Evolutionary conservation across 2,329 filamentous ascomycete genomes (phyloP).

Genomic region (Metarhizium sp.): DNA sequence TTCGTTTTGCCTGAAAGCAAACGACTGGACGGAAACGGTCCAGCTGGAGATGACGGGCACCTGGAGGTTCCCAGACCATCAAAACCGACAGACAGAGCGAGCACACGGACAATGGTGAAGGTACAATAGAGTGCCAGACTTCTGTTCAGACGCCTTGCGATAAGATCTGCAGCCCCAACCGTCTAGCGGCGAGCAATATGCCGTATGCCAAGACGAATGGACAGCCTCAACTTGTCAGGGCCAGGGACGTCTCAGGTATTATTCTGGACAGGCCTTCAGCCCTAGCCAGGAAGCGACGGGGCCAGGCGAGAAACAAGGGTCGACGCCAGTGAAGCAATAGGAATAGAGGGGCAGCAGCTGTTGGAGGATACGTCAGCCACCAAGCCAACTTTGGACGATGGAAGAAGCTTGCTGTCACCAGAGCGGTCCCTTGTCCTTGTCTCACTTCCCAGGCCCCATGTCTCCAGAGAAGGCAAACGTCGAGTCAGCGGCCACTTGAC

Average conservation of each 20-base stretch:
- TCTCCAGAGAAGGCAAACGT: too few species aligned
- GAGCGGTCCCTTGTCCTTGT: too few species aligned
- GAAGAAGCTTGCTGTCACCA: too few species aligned
- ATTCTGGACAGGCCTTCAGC: neutral
- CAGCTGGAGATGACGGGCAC: neutral
- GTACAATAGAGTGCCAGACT: neutral
- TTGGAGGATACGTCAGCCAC: neutral
- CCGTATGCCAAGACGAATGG: neutral
- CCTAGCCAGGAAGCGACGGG: neutral
- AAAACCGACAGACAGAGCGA: neutral
- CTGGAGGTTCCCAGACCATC: neutral
- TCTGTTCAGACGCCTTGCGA: neutral
- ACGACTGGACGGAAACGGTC: neutral
- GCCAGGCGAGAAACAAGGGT: neutral
- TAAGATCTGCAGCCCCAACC: neutral
- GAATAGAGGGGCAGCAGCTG: neutral
- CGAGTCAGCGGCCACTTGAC: too few species aligned
- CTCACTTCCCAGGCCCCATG: too few species aligned
- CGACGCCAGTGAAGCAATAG: neutral
- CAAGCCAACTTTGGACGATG: neutral
- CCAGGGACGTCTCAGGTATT: neutral
- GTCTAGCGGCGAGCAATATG: neutral
- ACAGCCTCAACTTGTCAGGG: neutral
- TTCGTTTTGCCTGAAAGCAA: neutral
- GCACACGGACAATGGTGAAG: neutral